Evolutionary conservation across 352 stramenopile species (phyloP), one percentile per base, ranked within the genome.

Genomic region (Globisporangium solare): DNA sequence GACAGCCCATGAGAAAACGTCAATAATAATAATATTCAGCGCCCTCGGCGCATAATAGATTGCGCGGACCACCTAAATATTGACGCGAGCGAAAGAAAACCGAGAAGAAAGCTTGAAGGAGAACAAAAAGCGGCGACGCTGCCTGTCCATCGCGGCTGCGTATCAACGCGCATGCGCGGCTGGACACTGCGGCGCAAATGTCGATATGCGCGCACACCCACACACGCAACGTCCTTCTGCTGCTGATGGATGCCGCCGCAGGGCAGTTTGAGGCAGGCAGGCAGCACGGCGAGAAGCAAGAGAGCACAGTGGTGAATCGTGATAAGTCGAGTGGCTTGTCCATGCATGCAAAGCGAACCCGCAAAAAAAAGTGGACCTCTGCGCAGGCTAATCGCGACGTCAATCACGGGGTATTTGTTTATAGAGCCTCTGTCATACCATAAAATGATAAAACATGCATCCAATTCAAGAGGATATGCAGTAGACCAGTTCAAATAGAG

Each of bases 301-400:
- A 35, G 27, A 35, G 27, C 27, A 35, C 6, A 35, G 27, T 8
- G 27, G 10, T 35, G 27, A 10, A 13, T 43, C 39, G 12, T n/a
- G 12, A n/a, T n/a, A n/a, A 15, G 39, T 6, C 2, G 0, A 12
- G 10, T 43, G 39, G 39, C 39, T 43, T 43, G 12, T 43, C 39
- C 39, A 43, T 43, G 39, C 12, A 5, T n/a, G 17, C 12, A n/a
- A 43, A 5, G 17, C 4, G 39, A 15, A 45, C 2, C 17, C 37
- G 37, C 50, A 47, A 56, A 56, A 55, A 55, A 56, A 54, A 45
- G 32, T 55, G 50, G 5, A 35, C 35, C 35, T 11, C 21, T 35
- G 46, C 14, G 7, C 17, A n/a, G 6, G 20, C 21, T 17, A 24
- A 42, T 21, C 12, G 35, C 13, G 31, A 11, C 39, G 35, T 0